phyloP scores from a whole-genome alignment of 2,329 filamentous ascomycete species.

The Verruconis gallopava region DNA sequence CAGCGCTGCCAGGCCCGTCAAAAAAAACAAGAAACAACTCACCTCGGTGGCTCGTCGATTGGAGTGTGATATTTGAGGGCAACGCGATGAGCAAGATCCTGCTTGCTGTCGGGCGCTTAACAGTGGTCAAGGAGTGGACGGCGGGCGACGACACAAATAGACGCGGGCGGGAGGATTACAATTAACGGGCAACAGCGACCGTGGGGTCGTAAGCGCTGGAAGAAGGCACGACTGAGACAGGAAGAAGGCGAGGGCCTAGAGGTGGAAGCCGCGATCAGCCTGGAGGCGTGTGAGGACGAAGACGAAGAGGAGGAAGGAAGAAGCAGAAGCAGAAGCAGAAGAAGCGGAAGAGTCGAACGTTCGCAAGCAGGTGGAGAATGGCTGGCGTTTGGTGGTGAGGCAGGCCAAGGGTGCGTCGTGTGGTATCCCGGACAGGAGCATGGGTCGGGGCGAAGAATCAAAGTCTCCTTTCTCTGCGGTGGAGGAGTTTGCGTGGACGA shows the following conservation, averaged over 20 bases:
- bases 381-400: neutral
- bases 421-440: neutral
- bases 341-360: neutral
- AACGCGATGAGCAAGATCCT: neutral
- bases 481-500: too few relatives aligned
- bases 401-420: neutral
- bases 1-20: neutral
- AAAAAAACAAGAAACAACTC: neutral
- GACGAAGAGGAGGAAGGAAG: neutral
- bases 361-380: neutral
- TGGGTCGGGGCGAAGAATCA: neutral
- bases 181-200: too few relatives aligned
- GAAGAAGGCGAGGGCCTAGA: too few relatives aligned
- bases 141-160: neutral
- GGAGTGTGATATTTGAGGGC: neutral
- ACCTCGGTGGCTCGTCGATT: neutral
- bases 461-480: neutral
- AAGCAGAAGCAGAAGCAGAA: neutral
- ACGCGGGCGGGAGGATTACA: neutral
- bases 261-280: too few relatives aligned
- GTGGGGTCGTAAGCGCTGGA: too few relatives aligned
- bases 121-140: neutral
- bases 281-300: too few relatives aligned
- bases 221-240: too few relatives aligned
- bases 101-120: neutral